A percentile compares a stretch with the other conserved stretches of the same genome.
Conservation (phyloP, 768 basidiomycete species). For the Pluteus cervinus region DNA sequence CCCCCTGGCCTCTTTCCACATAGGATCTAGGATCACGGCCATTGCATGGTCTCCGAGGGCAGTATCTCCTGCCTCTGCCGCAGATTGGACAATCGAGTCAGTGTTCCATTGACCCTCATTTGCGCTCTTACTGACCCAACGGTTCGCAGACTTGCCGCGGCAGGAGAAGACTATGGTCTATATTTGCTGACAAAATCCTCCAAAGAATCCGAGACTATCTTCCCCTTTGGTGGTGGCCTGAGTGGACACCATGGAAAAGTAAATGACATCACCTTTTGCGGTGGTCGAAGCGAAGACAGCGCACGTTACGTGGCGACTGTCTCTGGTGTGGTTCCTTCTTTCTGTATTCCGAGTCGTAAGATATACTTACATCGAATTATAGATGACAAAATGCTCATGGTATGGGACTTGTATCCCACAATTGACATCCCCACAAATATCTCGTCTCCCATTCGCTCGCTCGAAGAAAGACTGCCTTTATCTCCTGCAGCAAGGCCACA, state of each 20-base stretch:
- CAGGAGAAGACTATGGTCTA: constrained; percentile 63
- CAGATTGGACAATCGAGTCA: constrained; percentile 71
- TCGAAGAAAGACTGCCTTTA: constrained; percentile 21
- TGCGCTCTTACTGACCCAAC: constrained; percentile 2
- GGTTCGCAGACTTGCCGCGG: constrained; percentile 52
- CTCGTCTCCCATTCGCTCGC: constrained; percentile 23
- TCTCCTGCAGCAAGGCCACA: constrained; percentile 42
- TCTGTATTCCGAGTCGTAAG: constrained; percentile 5
- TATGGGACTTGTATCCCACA: constrained; percentile 76
- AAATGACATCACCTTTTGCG: constrained; percentile 77
- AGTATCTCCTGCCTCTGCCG: constrained; percentile 57
- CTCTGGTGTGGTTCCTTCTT: constrained; percentile 42
- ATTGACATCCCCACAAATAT: constrained; percentile 34
- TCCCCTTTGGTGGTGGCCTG: constrained; percentile 72
- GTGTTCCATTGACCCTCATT: constrained; percentile 15
- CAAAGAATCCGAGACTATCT: constrained; percentile 46
- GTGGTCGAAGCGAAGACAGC: constrained; percentile 63
- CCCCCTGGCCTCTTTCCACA: constrained; percentile 63
- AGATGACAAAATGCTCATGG: constrained; percentile 84
- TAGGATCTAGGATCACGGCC: constrained; percentile 66
- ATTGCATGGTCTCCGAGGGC: constrained; percentile 74
- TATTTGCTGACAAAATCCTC: constrained; percentile 60
- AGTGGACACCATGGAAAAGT: constrained; percentile 78
- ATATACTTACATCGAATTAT: constrained; percentile 6
- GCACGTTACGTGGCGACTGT: constrained; percentile 75